Base-by-base conservation (phyloP, 148 eudicot genomes). In the Spergularia marina region DNA sequence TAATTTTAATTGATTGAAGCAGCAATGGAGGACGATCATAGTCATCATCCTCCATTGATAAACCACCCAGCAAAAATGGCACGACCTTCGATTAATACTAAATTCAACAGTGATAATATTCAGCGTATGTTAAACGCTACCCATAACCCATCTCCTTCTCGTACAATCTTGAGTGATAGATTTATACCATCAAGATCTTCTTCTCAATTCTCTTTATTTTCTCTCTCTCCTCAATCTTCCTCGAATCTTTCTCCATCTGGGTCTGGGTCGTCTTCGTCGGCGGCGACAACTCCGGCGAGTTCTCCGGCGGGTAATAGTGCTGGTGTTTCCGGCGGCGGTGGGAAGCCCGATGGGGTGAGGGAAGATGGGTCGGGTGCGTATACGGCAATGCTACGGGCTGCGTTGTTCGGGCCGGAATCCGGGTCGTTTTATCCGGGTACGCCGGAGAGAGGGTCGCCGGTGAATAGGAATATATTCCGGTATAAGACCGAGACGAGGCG, bases 151-250 rank as follows among this genome's bases (percentile, higher is more conserved):
- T 87, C 92, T 1, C 90, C 91, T 0, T 87, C 94, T 12, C 83
- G 97, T 18, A 68, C 94, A 2, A 94, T 94, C 71, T 83, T 81
- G 73, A 81, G 90, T 64, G 98, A 94, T 66, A 86, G 98, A 0
- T 94, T 94, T 81, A 94, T 94, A 14, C 98, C 98, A 0, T 80
- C 85, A 7, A 85, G 98, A 65, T 82, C 91, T 20, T 84, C 87
- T 0, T 94, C 98, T 1, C 90, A 94, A 74, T 94, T 91, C 71
- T 76, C 88, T 16, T 87, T 94, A 20, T 94, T 91, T 65, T 65
- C 85, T 47, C 71, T 91, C 25, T 77, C 87, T 3, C 40, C 87
- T 0, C 36, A 30, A 30, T 68, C 85, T 11, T 11, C 55, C 0
- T 49, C 47, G 47, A 18, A n/a, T 6, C 39, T 49, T 34, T 51